A percentile compares a stretch with the other conserved stretches of the same genome.
Conservation (phyloP, 1,284 basidiomycete species). For the Taiwanofungus camphoratus region DNA sequence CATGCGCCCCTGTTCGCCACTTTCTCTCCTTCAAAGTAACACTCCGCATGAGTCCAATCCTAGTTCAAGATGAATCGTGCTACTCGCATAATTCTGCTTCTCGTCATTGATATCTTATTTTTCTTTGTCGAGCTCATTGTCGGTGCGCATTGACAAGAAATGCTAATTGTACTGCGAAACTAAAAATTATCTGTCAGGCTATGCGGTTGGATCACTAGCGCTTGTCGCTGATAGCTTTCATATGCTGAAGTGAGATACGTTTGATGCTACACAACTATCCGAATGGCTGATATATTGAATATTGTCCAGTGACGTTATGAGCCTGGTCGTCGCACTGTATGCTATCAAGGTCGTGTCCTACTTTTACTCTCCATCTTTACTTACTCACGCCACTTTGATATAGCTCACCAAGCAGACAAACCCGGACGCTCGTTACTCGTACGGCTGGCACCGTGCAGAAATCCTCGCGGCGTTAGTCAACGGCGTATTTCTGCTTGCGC, state of each 20-base stretch:
- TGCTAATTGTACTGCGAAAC: too few species aligned
- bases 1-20: too few species aligned
- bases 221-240: slow-evolving; percentile 97
- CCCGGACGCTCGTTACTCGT: slow-evolving; percentile 69
- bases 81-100: slow-evolving; percentile 72
- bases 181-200: slow-evolving; percentile 55
- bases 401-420: slow-evolving; percentile 55
- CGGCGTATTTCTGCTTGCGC: slow-evolving; percentile 91
- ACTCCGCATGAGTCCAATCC: slow-evolving; percentile 19
- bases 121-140: slow-evolving; percentile 90
- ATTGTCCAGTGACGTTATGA: slow-evolving; percentile 81
- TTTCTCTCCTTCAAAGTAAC: slow-evolving; percentile 2
- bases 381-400: slow-evolving; percentile 11
- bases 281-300: neutral
- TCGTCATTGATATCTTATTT: slow-evolving; percentile 85
- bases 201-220: slow-evolving; percentile 91
- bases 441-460: slow-evolving; percentile 99
- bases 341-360: slow-evolving; percentile 75
- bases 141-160: slow-evolving; percentile 43
- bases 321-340: slow-evolving; percentile 91
- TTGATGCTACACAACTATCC: neutral
- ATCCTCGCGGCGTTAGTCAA: slow-evolving; percentile 94
- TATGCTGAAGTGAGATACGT: slow-evolving; percentile 81
- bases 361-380: slow-evolving; percentile 6
- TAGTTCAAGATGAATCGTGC: slow-evolving; percentile 70